phyloP scores from a whole-genome alignment of 1,284 basidiomycete genomes.

The Boletus holoroseus region DNA sequence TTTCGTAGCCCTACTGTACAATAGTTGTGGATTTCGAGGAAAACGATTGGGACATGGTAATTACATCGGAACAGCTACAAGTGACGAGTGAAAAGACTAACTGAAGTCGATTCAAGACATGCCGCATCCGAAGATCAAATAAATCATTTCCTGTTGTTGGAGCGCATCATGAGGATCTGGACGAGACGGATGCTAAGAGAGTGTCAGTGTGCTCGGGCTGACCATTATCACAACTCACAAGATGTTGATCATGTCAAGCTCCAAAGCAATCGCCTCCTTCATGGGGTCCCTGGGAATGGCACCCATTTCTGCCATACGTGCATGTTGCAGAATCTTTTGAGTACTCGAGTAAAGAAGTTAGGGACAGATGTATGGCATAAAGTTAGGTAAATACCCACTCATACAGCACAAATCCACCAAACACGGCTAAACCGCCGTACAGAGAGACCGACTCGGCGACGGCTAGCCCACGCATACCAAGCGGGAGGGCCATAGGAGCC shows the following conservation, averaged over 20 bases:
- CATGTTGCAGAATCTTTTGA: conserved; percentile 78
- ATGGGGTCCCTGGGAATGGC: conserved; percentile 68
- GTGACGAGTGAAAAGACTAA: neutral
- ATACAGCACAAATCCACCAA: conserved; percentile 81
- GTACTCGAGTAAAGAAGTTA: conserved; percentile 38
- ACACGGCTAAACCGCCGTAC: conserved; percentile 84
- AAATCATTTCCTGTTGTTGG: conserved; percentile 44
- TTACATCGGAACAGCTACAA: conserved; percentile 2
- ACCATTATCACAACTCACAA: conserved; percentile 48
- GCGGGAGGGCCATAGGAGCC: conserved; percentile 82
- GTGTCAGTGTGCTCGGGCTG: conserved; percentile 1
- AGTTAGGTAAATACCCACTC: conserved; percentile 50
- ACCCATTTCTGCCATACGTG: conserved; percentile 67
- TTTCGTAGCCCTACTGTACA: conserved; percentile 13
- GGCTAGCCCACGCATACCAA: conserved; percentile 72
- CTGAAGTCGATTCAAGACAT: neutral
- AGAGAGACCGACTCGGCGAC: conserved; percentile 76
- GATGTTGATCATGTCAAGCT: conserved; percentile 86
- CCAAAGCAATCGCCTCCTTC: conserved; percentile 72
- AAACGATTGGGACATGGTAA: neutral
- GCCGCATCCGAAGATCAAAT: neutral
- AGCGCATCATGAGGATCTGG: conserved; percentile 70
- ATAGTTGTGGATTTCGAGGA: neutral
- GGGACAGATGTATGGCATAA: neutral
- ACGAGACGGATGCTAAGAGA: conserved; percentile 67